A percentile compares a stretch with the other conserved stretches of the same genome.
phyloP scores from a whole-genome alignment of 2,329 filamentous ascomycete species.

The Setomelanomma holmii region DNA sequence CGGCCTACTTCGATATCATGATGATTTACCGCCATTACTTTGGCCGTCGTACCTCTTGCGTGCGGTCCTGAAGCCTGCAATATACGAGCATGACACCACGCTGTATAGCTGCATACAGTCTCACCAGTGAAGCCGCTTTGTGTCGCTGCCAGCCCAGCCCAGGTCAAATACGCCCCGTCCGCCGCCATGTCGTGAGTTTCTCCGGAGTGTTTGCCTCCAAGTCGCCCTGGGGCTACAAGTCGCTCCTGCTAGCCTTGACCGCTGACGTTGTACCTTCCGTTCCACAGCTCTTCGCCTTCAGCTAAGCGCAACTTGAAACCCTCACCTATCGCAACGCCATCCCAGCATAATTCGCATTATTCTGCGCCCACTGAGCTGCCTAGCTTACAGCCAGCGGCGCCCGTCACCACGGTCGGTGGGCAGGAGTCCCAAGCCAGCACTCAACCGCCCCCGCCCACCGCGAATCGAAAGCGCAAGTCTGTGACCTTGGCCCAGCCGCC shows the following conservation, averaged over 20 bases:
- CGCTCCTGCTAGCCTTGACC: conserved; percentile 13
- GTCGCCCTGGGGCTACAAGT: conserved; percentile 9
- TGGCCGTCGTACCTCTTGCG: conserved; percentile 41
- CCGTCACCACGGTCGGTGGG: conserved; percentile 30
- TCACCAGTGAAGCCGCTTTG: conserved; percentile 39
- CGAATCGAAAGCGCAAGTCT: conserved; percentile 46
- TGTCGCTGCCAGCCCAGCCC: conserved; percentile 29
- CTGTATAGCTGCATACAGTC: conserved; percentile 30
- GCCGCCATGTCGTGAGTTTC: conserved; percentile 50
- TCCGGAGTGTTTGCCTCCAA: conserved; percentile 22
- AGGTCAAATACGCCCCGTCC: conserved; percentile 27
- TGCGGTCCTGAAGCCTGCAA: conserved; percentile 34
- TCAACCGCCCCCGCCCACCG: conserved; percentile 29
- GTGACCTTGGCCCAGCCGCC: conserved; percentile 31
- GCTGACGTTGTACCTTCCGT: conserved; percentile 40
- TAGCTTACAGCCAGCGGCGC: conserved; percentile 35
- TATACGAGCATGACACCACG: conserved; percentile 46
- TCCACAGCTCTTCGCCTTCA: conserved; percentile 50
- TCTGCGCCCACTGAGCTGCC: conserved; percentile 34
- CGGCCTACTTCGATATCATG: conserved; percentile 48
- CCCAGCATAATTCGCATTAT: conserved; percentile 30
- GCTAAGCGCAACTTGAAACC: conserved; percentile 55
- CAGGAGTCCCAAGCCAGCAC: conserved; percentile 29
- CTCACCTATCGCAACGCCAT: conserved; percentile 46
- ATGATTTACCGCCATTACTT: conserved; percentile 45